phyloP scores from a whole-genome alignment of 1,284 basidiomycete genomes.

The Porodaedalea pini region DNA sequence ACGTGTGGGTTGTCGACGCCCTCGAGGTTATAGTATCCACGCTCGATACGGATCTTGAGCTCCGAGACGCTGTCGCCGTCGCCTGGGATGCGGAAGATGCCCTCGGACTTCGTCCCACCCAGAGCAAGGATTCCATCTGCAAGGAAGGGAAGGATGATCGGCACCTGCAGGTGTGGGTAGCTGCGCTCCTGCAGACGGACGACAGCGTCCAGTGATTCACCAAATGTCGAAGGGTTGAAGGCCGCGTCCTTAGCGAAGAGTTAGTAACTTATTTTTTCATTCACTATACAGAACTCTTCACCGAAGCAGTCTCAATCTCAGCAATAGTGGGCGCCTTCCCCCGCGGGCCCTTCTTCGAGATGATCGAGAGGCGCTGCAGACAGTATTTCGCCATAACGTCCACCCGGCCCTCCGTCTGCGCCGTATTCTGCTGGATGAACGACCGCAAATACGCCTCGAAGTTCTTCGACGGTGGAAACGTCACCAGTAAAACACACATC shows the following conservation, averaged over 20 bases:
- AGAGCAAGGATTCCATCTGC: constrained; percentile 86
- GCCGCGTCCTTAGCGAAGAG: constrained; percentile 66
- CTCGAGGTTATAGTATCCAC: constrained; percentile 85
- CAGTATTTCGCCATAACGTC: constrained; percentile 90
- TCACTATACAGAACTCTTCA: constrained; percentile 35
- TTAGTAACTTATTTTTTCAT: background rate
- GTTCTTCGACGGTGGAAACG: constrained; percentile 88
- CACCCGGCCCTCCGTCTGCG: constrained; percentile 67
- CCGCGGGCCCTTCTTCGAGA: constrained; percentile 77
- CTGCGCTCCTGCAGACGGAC: constrained; percentile 80
- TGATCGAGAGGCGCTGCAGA: constrained; percentile 62
- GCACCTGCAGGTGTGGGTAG: constrained; percentile 80
- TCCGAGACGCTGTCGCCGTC: constrained; percentile 83
- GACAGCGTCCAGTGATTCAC: constrained; percentile 80
- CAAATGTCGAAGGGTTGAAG: constrained; percentile 91
- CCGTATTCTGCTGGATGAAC: constrained; percentile 70
- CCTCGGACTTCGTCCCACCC: constrained; percentile 79
- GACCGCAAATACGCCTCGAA: constrained; percentile 78
- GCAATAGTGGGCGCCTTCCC: constrained; percentile 75
- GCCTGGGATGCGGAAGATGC: constrained; percentile 88
- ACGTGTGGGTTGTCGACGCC: constrained; percentile 86
- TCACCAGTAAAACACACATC: constrained; percentile 80
- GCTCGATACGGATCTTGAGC: constrained; percentile 83
- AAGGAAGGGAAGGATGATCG: constrained; percentile 89
- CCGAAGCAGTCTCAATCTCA: constrained; percentile 87